A percentile compares a stretch with the other conserved stretches of the same genome.
Conservation (phyloP, 495 filamentous ascomycete genomes). For the Penicillium fimorum region DNA sequence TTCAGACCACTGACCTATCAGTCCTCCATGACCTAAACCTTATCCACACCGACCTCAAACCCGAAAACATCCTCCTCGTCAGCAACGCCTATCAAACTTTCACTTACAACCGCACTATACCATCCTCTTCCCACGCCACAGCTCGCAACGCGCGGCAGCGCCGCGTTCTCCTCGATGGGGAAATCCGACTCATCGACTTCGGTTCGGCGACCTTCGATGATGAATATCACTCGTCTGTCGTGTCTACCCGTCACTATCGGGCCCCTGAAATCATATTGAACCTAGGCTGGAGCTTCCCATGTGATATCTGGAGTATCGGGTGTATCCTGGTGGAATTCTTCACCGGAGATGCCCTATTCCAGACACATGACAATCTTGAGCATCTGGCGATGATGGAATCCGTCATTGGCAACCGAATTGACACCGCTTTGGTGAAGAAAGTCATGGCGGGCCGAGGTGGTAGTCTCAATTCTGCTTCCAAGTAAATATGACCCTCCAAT, state of each 20-base stretch:
- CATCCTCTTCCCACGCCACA: constrained; percentile 78
- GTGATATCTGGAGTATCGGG: constrained; percentile 98
- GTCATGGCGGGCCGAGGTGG: constrained; percentile 66
- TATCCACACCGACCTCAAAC: constrained; percentile 97
- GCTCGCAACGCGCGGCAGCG: constrained; percentile 79
- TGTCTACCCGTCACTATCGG: constrained; percentile 93
- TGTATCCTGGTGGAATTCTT: constrained; percentile 99
- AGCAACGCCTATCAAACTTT: constrained; percentile 91
- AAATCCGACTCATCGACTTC: constrained; percentile 97
- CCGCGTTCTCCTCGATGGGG: constrained; percentile 86
- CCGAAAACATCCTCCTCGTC: constrained; percentile 95
- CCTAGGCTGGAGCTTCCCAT: constrained; percentile 95
- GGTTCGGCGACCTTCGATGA: constrained; percentile 97
- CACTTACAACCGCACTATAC: constrained; percentile 91
- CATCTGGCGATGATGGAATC: constrained; percentile 99
- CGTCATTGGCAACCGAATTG: constrained; percentile 73
- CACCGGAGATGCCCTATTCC: constrained; percentile 95
- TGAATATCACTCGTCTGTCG: constrained; percentile 96
- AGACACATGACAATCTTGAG: constrained; percentile 97
- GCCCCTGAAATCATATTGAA: constrained; percentile 97
- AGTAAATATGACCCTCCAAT: constrained; percentile 54
- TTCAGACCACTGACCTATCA: constrained; percentile 36
- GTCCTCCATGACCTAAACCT: constrained; percentile 97
- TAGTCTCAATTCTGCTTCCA: constrained; percentile 71
- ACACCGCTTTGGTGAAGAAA: constrained; percentile 69